A percentile compares a stretch with the other conserved stretches of the same genome.
These are phyloP conservation scores for Dunaliella salina DNA, from an alignment of 163 green algal genomes.

Conservation along the genomic window DNA sequence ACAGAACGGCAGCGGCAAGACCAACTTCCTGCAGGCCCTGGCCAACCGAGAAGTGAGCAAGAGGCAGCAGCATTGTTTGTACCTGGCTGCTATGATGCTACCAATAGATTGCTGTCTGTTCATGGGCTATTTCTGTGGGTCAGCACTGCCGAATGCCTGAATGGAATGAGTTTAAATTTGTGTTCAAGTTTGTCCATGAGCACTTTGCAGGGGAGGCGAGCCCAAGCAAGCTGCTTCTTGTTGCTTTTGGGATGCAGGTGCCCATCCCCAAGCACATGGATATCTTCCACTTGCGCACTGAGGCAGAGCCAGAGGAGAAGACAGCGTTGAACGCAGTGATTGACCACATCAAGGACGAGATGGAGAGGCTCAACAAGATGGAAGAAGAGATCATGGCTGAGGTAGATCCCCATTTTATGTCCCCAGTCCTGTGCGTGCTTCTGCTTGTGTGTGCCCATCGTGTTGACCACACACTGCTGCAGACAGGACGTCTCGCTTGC, in stretches of 20 bases:
- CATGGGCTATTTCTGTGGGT: background rate
- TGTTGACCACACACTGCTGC: background rate
- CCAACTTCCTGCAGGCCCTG: slow-evolving; percentile 63
- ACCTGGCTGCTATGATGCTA: background rate
- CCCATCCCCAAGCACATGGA: slow-evolving; percentile 69
- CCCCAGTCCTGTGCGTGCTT: background rate
- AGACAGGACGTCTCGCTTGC: background rate
- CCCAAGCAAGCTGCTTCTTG: background rate
- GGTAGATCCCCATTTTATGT: background rate
- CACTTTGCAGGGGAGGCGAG: background rate
- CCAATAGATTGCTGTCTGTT: background rate
- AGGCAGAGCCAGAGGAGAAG: slow-evolving; percentile 55
- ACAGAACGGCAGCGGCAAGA: slow-evolving; percentile 77
- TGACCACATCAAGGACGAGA: slow-evolving; percentile 44
- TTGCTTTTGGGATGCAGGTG: slow-evolving; percentile 29
- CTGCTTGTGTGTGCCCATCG: background rate
- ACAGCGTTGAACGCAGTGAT: slow-evolving; percentile 51
- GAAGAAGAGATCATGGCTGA: slow-evolving; percentile 65
- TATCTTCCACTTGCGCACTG: slow-evolving; percentile 62
- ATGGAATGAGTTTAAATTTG: background rate
- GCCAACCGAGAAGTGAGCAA: slow-evolving; percentile 43
- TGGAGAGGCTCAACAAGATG: slow-evolving; percentile 42
- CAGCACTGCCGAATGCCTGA: too few relatives aligned
- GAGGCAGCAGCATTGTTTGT: background rate
- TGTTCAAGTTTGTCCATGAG: background rate